phyloP scores from a whole-genome alignment of 176 grass and related monocot species.

The Cenchrus fungigraminus region DNA sequence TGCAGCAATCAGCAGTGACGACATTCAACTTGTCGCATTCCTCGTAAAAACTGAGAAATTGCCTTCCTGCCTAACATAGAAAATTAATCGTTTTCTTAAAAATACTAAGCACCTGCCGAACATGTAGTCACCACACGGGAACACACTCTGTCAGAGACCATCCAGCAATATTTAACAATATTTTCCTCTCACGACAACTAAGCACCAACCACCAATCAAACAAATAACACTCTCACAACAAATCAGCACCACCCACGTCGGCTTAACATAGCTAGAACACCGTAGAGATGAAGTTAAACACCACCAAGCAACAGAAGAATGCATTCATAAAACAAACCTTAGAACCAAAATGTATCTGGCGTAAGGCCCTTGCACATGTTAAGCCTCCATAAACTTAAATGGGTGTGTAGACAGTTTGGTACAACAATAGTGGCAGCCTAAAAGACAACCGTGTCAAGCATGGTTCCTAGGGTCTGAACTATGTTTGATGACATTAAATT shows the following conservation, averaged over 20 bases:
- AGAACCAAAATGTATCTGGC: constrained; percentile 9
- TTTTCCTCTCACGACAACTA: too few species aligned
- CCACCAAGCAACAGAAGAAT: background rate
- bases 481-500: constrained; percentile 99
- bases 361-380: constrained; percentile 2
- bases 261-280: background rate
- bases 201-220: too few species aligned
- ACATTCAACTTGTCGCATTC: background rate
- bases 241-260: too few species aligned
- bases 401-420: constrained; percentile 10
- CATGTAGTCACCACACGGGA: too few species aligned
- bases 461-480: constrained; percentile 93
- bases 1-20: constrained; percentile 16
- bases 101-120: too few species aligned
- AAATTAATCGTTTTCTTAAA: too few species aligned
- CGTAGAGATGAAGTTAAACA: background rate
- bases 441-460: constrained; percentile 96
- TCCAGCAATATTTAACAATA: too few species aligned
- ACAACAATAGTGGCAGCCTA: constrained; percentile 40
- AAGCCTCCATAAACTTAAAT: constrained; percentile 9
- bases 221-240: too few species aligned
- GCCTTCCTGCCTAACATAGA: too few species aligned
- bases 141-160: too few species aligned
- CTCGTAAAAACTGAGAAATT: background rate
- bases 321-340: constrained; percentile 15